phyloP scores from a whole-genome alignment of 495 filamentous ascomycete genomes.

The Penicillium canescens region DNA sequence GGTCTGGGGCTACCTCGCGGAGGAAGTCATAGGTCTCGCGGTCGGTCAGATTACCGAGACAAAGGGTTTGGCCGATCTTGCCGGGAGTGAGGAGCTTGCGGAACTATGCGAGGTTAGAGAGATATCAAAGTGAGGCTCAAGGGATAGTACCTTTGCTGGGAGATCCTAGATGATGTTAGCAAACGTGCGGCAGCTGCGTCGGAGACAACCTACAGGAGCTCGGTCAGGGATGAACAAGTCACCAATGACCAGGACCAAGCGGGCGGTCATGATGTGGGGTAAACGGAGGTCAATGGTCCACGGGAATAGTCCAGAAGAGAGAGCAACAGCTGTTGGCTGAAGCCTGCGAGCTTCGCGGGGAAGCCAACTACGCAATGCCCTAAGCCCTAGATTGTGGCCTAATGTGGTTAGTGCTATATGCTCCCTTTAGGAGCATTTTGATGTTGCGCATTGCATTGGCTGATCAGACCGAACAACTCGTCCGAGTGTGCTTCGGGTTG shows the following conservation, averaged over 20 bases:
- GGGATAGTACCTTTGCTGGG: slow-evolving; percentile 73
- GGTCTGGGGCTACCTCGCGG: slow-evolving; percentile 83
- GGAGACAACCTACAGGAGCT: slow-evolving; percentile 62
- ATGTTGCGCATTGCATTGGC: slow-evolving; percentile 13
- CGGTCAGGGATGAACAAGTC: slow-evolving; percentile 98
- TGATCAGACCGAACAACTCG: slow-evolving; percentile 13
- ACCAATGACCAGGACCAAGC: slow-evolving; percentile 87
- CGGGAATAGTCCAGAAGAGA: slow-evolving; percentile 19
- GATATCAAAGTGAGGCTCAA: background rate
- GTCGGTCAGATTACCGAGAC: slow-evolving; percentile 95
- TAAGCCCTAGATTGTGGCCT: slow-evolving; percentile 28
- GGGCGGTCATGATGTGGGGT: slow-evolving; percentile 63
- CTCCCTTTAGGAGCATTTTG: slow-evolving; percentile 3
- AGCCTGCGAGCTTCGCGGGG: slow-evolving; percentile 39
- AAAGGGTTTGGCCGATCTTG: slow-evolving; percentile 97
- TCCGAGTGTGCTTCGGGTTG: slow-evolving; percentile 7
- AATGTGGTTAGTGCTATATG: slow-evolving; percentile 7
- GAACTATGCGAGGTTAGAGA: slow-evolving; percentile 61
- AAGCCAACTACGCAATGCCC: slow-evolving; percentile 29
- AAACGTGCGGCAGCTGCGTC: slow-evolving; percentile 4
- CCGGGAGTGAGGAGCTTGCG: slow-evolving; percentile 96
- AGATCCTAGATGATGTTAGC: slow-evolving; percentile 65
- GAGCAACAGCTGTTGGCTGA: slow-evolving; percentile 10
- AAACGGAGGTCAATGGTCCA: slow-evolving; percentile 28
- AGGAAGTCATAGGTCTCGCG: slow-evolving; percentile 94